A percentile compares a stretch with the other conserved stretches of the same genome.
phyloP scores from a whole-genome alignment of 805 yeast genomes.

The Cyberlindnera subsufficiens region DNA sequence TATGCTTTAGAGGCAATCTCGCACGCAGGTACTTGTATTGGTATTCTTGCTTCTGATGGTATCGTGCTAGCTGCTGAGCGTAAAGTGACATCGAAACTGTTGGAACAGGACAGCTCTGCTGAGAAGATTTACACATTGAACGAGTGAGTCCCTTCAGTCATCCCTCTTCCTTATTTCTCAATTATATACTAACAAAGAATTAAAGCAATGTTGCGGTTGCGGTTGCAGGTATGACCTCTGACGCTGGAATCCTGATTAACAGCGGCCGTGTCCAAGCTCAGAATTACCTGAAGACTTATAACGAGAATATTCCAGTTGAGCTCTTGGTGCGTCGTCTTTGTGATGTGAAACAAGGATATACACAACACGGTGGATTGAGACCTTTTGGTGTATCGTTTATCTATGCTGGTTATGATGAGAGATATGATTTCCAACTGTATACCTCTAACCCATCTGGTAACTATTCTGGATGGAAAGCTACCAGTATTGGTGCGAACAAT shows the following conservation, averaged over 20 bases:
- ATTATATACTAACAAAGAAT: background rate
- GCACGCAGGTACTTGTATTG: conserved; percentile 96
- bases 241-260: conserved; percentile 86
- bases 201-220: conserved; percentile 68
- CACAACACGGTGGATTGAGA: conserved; percentile 97
- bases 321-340: conserved; percentile 81
- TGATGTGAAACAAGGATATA: conserved; percentile 94
- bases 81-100: conserved; percentile 85
- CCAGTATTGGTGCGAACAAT: conserved; percentile 93
- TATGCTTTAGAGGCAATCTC: conserved; percentile 96
- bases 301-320: conserved; percentile 93
- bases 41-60: conserved; percentile 82
- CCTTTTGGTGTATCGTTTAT: conserved; percentile 97
- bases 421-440: conserved; percentile 85
- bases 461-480: conserved; percentile 98
- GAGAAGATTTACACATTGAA: conserved; percentile 87
- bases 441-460: conserved; percentile 97
- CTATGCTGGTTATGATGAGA: conserved; percentile 92
- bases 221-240: conserved; percentile 98
- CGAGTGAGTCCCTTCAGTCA: conserved; percentile 30
- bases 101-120: conserved; percentile 90
- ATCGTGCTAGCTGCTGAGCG: conserved; percentile 96
- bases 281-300: conserved; percentile 75
- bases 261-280: conserved; percentile 85
- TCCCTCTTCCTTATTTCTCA: background rate